Conservation (phyloP, 306 rosid genomes). For the Sesbania bispinosa region DNA sequence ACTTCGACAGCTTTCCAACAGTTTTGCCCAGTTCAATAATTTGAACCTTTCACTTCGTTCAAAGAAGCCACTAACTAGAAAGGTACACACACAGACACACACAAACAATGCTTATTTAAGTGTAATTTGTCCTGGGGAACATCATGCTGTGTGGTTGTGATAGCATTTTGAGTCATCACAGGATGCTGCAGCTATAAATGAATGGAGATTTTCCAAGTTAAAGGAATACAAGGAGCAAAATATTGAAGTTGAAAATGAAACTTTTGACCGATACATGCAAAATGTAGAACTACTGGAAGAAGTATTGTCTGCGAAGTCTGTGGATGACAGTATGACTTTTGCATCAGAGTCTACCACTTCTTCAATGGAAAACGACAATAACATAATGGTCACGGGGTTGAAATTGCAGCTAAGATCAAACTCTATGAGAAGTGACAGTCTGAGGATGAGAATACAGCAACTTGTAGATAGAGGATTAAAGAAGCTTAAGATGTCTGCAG, state of each 20-base stretch:
- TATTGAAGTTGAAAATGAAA: conserved; percentile 75
- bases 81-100: conserved; percentile 41
- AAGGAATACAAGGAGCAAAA: conserved; percentile 65
- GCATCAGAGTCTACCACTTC: conserved; percentile 32
- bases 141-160: background rate
- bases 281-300: conserved; percentile 68
- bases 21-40: conserved; percentile 81
- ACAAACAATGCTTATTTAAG: background rate
- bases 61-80: conserved; percentile 74
- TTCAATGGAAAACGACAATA: conserved; percentile 37
- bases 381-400: conserved; percentile 37
- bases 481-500: conserved; percentile 42
- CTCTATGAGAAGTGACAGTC: conserved; percentile 43
- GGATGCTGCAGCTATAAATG: conserved; percentile 82
- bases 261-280: conserved; percentile 82
- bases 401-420: conserved; percentile 64
- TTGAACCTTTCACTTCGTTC: conserved; percentile 67
- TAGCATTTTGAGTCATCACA: conserved; percentile 39
- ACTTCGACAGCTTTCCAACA: conserved; percentile 75
- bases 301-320: conserved; percentile 55
- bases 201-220: conserved; percentile 88
- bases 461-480: conserved; percentile 64
- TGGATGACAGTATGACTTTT: conserved; percentile 41
- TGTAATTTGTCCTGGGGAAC: background rate
- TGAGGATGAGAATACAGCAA: conserved; percentile 56